Evolutionary conservation across 495 filamentous ascomycete genomes (phyloP).

Genomic region (Lasiosphaeriaceae sp.): DNA sequence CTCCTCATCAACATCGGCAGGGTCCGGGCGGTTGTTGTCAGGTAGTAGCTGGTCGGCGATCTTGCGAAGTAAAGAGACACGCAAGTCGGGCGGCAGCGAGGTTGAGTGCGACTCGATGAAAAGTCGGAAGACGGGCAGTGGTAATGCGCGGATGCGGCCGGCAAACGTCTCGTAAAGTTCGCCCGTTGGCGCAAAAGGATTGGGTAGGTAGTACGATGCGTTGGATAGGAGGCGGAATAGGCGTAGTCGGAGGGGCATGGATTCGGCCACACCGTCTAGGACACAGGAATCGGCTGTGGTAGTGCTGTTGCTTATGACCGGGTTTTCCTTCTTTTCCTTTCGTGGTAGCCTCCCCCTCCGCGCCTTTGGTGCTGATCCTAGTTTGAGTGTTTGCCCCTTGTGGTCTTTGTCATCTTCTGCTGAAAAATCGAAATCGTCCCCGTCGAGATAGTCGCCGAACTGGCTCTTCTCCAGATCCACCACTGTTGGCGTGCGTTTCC

Average conservation of each 20-base stretch:
- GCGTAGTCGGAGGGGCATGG: conserved; percentile 60
- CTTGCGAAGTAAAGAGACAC: conserved; percentile 60
- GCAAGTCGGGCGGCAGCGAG: conserved; percentile 44
- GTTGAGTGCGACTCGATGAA: conserved; percentile 54
- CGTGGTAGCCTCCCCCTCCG: neutral
- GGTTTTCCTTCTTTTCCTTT: neutral
- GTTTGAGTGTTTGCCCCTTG: neutral
- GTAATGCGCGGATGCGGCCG: conserved; percentile 60
- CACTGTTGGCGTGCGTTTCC: conserved; percentile 40
- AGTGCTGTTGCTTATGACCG: neutral
- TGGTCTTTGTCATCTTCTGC: conserved; percentile 13
- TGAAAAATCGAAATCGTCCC: conserved; percentile 28
- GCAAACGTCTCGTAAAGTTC: conserved; percentile 67
- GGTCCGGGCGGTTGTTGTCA: conserved; percentile 38
- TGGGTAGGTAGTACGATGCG: conserved; percentile 23
- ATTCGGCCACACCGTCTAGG: conserved; percentile 48
- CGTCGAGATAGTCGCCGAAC: conserved; percentile 43
- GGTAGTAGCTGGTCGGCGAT: conserved; percentile 63
- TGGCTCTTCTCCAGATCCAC: conserved; percentile 45
- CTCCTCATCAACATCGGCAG: conserved; percentile 35
- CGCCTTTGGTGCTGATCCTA: neutral
- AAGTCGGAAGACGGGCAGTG: conserved; percentile 67
- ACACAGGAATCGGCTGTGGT: neutral
- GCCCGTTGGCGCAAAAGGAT: conserved; percentile 45
- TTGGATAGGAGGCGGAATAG: conserved; percentile 46